These are phyloP conservation scores for Carpinus viminea DNA, from an alignment of 306 rosid genomes.

Conservation along the genomic window DNA sequence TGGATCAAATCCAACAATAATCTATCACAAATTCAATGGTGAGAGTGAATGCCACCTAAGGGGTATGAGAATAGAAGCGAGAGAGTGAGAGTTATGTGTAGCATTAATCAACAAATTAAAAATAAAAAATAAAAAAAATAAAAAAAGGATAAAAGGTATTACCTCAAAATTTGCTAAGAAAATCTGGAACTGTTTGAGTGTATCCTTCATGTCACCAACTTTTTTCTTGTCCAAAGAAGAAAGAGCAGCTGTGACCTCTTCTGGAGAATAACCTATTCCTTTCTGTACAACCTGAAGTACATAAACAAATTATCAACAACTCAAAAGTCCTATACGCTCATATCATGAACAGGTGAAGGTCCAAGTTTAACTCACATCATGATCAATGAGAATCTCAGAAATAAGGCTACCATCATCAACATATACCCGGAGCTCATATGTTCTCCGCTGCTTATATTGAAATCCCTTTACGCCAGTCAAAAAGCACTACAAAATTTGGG, in stretches of 20 bases:
- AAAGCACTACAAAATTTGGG: slow-evolving; percentile 62
- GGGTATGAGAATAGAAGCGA: too few relatives aligned
- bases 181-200: slow-evolving; percentile 63
- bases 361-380: slow-evolving; percentile 57
- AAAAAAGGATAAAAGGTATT: neutral
- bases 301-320: slow-evolving; percentile 19
- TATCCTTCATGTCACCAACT: slow-evolving; percentile 58
- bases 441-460: slow-evolving; percentile 57
- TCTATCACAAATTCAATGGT: too few relatives aligned
- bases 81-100: too few relatives aligned
- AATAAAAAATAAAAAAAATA: neutral
- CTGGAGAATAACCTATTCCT: slow-evolving; percentile 74
- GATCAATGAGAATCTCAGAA: slow-evolving; percentile 71
- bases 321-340: slow-evolving; percentile 9
- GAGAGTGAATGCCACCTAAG: too few relatives aligned
- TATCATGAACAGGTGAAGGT: slow-evolving; percentile 8
- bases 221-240: slow-evolving; percentile 55
- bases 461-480: slow-evolving; percentile 90
- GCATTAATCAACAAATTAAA: neutral
- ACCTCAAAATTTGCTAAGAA: slow-evolving; percentile 86
- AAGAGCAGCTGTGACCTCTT: slow-evolving; percentile 69
- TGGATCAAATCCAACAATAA: too few relatives aligned
- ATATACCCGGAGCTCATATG: slow-evolving; percentile 73
- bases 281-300: slow-evolving; percentile 68
- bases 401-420: slow-evolving; percentile 96